phyloP scores from a whole-genome alignment of 2,329 filamentous ascomycete species.

The Penicillium griseofulvum region DNA sequence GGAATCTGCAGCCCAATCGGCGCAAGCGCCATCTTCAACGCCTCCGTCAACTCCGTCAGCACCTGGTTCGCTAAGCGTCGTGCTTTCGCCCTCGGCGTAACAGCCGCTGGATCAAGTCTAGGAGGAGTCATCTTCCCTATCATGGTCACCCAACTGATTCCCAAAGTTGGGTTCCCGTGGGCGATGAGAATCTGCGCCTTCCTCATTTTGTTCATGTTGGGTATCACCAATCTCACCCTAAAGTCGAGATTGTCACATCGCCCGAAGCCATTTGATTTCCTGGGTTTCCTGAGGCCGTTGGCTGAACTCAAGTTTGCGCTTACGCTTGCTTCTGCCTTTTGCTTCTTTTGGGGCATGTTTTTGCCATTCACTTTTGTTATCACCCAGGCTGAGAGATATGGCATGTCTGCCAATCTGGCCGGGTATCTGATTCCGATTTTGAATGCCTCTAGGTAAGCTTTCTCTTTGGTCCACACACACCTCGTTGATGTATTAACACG shows the following conservation, averaged over 20 bases:
- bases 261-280: constrained; percentile 24
- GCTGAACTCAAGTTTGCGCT: constrained; percentile 24
- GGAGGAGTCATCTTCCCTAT: constrained; percentile 63
- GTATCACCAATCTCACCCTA: constrained; percentile 54
- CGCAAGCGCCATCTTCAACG: constrained; percentile 51
- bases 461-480: background rate
- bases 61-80: constrained; percentile 56
- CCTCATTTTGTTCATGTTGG: constrained; percentile 58
- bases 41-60: constrained; percentile 35
- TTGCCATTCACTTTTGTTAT: constrained; percentile 54
- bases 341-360: constrained; percentile 61
- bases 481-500: background rate
- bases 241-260: constrained; percentile 43
- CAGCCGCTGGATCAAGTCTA: constrained; percentile 54
- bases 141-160: constrained; percentile 57
- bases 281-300: constrained; percentile 24
- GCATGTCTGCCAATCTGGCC: constrained; percentile 51
- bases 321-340: constrained; percentile 21
- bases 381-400: constrained; percentile 47
- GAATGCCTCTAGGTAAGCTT: constrained; percentile 47
- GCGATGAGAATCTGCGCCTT: constrained; percentile 58
- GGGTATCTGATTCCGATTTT: constrained; percentile 55
- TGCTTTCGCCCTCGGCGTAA: constrained; percentile 54
- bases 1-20: constrained; percentile 54
- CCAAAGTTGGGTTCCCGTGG: constrained; percentile 55